A percentile compares a stretch with the other conserved stretches of the same genome.
phyloP scores from a whole-genome alignment of 2,329 filamentous ascomycete genomes.

The Phyllosticta citribraziliensis region DNA sequence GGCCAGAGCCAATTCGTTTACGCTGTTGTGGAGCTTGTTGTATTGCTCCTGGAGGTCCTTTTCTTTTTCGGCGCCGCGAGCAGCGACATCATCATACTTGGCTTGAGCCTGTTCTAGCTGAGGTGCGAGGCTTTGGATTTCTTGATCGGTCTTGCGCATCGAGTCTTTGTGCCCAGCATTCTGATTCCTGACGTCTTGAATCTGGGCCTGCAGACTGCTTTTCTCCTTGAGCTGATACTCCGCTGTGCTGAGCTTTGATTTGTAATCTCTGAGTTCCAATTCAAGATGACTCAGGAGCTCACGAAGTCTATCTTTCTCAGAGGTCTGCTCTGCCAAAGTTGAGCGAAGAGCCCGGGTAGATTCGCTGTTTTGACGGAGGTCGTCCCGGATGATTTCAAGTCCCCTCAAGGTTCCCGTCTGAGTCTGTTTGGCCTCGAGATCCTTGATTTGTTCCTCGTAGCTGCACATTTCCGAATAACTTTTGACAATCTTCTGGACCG shows the following conservation, averaged over 20 bases:
- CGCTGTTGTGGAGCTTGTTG: conserved; percentile 60
- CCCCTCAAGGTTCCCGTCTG: conserved; percentile 56
- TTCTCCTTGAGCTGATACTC: conserved; percentile 75
- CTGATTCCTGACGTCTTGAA: conserved; percentile 62
- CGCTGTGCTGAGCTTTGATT: conserved; percentile 60
- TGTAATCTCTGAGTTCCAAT: conserved; percentile 65
- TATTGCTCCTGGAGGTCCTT: conserved; percentile 61
- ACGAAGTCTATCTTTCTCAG: conserved; percentile 62
- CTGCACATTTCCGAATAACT: conserved; percentile 62
- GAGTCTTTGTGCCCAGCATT: conserved; percentile 58
- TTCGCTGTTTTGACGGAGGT: conserved; percentile 58
- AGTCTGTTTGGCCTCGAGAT: conserved; percentile 66
- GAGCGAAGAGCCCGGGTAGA: conserved; percentile 56
- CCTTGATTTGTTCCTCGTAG: conserved; percentile 62
- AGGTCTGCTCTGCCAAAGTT: conserved; percentile 54
- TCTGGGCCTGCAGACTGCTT: conserved; percentile 56
- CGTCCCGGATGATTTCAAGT: conserved; percentile 73
- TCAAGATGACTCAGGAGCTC: conserved; percentile 62
- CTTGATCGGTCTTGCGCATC: conserved; percentile 60
- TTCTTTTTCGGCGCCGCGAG: conserved; percentile 62
- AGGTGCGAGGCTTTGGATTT: conserved; percentile 65
- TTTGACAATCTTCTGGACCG: conserved; percentile 64
- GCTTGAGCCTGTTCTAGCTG: conserved; percentile 66
- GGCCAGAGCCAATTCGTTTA: conserved; percentile 66
- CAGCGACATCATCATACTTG: conserved; percentile 65